Evolutionary conservation across 345 rosid species (phyloP).

Genomic region (Excoecaria cochinchinensis): DNA sequence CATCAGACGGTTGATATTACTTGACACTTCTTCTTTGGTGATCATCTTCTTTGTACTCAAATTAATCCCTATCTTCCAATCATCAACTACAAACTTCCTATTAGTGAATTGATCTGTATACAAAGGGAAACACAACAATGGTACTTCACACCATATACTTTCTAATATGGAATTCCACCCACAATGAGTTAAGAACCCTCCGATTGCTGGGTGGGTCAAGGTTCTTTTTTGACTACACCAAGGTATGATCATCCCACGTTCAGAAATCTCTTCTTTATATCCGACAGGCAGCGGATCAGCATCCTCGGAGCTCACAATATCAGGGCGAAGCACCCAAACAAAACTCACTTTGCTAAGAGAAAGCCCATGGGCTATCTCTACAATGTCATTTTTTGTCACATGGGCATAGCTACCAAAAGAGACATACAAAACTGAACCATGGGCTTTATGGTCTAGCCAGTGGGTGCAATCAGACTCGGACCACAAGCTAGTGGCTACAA

Average conservation of each 20-base stretch:
- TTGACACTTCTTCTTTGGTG: conserved; percentile 41
- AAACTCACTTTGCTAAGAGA: conserved; percentile 49
- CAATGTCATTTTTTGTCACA: conserved; percentile 42
- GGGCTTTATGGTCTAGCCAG: conserved; percentile 64
- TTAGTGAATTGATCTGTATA: conserved; percentile 81
- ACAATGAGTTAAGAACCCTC: conserved; percentile 81
- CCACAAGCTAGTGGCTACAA: conserved; percentile 75
- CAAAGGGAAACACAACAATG: conserved; percentile 65
- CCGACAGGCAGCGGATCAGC: conserved; percentile 51
- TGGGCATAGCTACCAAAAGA: conserved; percentile 88
- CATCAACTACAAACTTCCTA: conserved; percentile 73
- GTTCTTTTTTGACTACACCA: conserved; percentile 75
- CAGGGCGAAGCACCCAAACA: conserved; percentile 84
- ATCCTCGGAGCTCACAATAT: conserved; percentile 69
- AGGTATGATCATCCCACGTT: conserved; percentile 50
- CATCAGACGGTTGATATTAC: conserved; percentile 51
- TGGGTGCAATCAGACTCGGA: conserved; percentile 76
- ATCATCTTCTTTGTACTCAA: conserved; percentile 34
- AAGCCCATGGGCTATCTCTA: conserved; percentile 67
- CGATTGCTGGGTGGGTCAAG: conserved; percentile 55
- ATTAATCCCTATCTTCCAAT: conserved; percentile 78
- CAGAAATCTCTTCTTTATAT: conserved; percentile 42
- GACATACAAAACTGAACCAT: conserved; percentile 64
- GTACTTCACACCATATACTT: conserved; percentile 68
- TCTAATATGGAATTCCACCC: conserved; percentile 86